Base-by-base conservation (phyloP, 2,329 filamentous ascomycete species). In the Talaromyces sp. region DNA sequence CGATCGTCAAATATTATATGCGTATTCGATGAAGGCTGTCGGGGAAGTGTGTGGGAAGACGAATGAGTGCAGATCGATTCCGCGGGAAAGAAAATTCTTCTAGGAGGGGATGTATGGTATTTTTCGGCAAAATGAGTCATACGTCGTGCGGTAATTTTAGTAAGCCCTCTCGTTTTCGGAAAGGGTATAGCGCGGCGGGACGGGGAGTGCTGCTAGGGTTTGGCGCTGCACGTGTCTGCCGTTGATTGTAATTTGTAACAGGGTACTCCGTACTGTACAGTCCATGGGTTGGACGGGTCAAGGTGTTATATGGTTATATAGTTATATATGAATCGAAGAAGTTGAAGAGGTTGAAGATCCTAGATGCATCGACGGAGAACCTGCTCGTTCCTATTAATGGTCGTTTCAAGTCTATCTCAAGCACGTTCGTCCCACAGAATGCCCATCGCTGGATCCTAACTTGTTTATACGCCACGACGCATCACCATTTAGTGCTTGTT, bases 41-140 rank as follows among this genome's bases (percentile, higher is more conserved):
- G 62, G 62, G 35, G 63, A 62, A 64, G 58, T 44, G 28, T 25
- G 28, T 35, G 28, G 16, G 33, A n/a, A 62, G 59, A 55, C 63
- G 63, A 64, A 64, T 64, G 63, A 59, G 57, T 58, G 58, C 37
- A 58, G 42, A 18, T 64, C 14, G 46, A 64, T 64, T 64, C 63
- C 63, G 63, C 63, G 63, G 63, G 59, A 64, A 64, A 64, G 58
- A 58, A 55, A 54, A 55, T 60, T 60, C 31, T 39, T 40, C 6
- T 63, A 48, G 44, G 62, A 63, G 62, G 39, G 40, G 42, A 7
- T 57, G 62, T 63, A 63, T 37, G 40, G 62, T 63, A 63, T 39
- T 63, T 63, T 63, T 63, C 62, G 62, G 62, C 62, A 63, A 61
- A 57, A 60, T 63, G 62, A 63, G 48, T 63, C 58, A 60, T 50